A percentile compares a stretch with the other conserved stretches of the same genome.
These are phyloP conservation scores for Ascodesmis nigricans DNA, from an alignment of 495 filamentous ascomycete genomes.

Conservation along the genomic window DNA sequence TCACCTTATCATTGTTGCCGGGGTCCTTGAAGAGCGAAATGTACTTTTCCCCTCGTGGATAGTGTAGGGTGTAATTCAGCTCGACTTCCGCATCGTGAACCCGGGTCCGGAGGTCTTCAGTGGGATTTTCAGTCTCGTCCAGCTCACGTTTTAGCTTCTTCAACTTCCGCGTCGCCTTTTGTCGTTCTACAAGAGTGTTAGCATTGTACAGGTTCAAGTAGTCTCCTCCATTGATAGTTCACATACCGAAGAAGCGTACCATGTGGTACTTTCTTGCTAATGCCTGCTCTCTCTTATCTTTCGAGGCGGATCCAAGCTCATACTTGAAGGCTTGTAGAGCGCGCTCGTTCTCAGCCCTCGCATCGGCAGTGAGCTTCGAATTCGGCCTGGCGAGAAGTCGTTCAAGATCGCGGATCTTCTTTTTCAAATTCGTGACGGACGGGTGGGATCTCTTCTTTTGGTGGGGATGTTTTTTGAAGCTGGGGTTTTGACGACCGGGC, in stretches of 20 bases:
- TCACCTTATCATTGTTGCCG: constrained; percentile 9
- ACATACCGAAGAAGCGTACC: constrained; percentile 68
- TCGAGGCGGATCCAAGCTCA: constrained; percentile 36
- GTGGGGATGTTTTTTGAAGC: constrained; percentile 20
- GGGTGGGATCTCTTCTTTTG: constrained; percentile 22
- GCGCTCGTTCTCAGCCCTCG: constrained; percentile 54
- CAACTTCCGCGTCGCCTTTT: constrained; percentile 54
- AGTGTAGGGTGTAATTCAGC: constrained; percentile 67
- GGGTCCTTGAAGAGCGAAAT: constrained; percentile 42
- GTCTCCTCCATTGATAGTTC: no score
- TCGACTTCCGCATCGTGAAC: constrained; percentile 57
- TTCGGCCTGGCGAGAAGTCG: constrained; percentile 36
- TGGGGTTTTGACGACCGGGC: constrained; percentile 13
- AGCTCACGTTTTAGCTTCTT: constrained; percentile 41
- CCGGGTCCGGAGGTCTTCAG: constrained; percentile 27
- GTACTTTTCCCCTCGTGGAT: constrained; percentile 60
- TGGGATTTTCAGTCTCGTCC: constrained; percentile 25
- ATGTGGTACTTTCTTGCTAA: constrained; percentile 85
- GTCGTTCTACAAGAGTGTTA: constrained; percentile 64
- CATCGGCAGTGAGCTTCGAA: constrained; percentile 47
- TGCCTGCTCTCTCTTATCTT: constrained; percentile 38
- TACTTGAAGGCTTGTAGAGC: constrained; percentile 54
- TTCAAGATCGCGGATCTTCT: constrained; percentile 36
- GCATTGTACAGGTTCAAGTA: no score
- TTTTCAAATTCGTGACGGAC: constrained; percentile 25